Evolutionary conservation across 805 yeast genomes (phyloP), one percentile per base, ranked within the genome.

Genomic region (Candida vaughaniae): DNA sequence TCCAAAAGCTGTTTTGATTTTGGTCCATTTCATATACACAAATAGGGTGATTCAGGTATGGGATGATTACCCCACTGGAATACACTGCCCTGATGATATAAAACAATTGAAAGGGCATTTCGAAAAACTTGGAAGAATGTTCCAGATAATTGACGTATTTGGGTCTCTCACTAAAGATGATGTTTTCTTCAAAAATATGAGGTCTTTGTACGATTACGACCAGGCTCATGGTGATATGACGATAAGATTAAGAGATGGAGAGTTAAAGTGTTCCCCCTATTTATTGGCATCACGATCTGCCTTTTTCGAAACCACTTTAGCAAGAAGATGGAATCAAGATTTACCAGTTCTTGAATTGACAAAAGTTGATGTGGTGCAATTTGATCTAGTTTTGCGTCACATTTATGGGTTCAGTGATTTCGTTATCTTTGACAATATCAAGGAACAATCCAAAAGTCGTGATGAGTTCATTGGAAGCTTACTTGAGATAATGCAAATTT

Each of bases 301-400:
- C 0, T 85, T 71, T 50, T 86, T 89, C 53, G 80, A 76, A 38
- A 69, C 81, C 0, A 45, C 78, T 2, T 66, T 84, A 23, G 72
- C 82, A 0, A 51, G 58, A 0, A 53, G 78, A 32, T 86, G 93
- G 95, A 52, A 46, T 7, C 37, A 42, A 7, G 40, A 43, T 4
- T 17, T 17, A 8, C 47, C 40, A n/a, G 37, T 41, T 0, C 35
- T 80, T 11, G 62, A 70, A 25, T 67, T 86, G 31, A 55, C 61
- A 1, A 71, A 73, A 33, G 60, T 80, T 11, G 44, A 65, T 0
- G 46, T 43, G 9, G 41, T 46, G 0, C 74, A 71, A 5, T 80
- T 87, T 49, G 47, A 51, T 1, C 60, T 78, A 5, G 60, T 83
- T 0, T 46, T 85, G 44, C 62, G 61, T 20, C 80, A 75, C 49